Percentiles rank a stretch among this genome's conserved stretches.
phyloP scores from a whole-genome alignment of 2,329 filamentous ascomycete genomes.

The Paecilomyces formosus region DNA sequence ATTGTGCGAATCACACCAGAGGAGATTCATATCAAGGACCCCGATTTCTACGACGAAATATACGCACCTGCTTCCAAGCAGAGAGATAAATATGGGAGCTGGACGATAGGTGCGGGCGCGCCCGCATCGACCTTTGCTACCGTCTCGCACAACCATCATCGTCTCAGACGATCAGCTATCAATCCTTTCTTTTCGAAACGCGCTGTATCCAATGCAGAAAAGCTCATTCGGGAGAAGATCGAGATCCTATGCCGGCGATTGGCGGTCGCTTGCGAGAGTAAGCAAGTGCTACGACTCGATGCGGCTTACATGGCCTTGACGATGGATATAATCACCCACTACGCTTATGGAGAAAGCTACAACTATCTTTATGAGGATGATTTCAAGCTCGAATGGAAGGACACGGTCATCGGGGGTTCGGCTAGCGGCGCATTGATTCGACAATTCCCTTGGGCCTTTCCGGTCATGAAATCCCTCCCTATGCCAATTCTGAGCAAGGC shows the following conservation, averaged over 20 bases:
- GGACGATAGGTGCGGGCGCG: slow-evolving; percentile 7
- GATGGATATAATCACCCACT: slow-evolving; percentile 32
- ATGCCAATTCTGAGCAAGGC: slow-evolving; percentile 6
- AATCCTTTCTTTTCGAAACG: slow-evolving; percentile 22
- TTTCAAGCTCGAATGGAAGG: slow-evolving; percentile 16
- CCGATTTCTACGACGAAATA: slow-evolving; percentile 25
- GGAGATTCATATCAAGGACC: slow-evolving; percentile 27
- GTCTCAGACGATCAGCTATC: slow-evolving; percentile 13
- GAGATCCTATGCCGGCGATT: slow-evolving; percentile 19
- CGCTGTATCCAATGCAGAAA: slow-evolving; percentile 29
- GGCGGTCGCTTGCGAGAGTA: slow-evolving; percentile 9
- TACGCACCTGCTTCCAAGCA: slow-evolving; percentile 17
- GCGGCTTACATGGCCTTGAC: slow-evolving; percentile 22
- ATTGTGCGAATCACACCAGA: slow-evolving; percentile 27
- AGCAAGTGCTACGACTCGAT: slow-evolving; percentile 14
- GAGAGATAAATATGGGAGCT: slow-evolving; percentile 18
- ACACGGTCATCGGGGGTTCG: slow-evolving; percentile 16
- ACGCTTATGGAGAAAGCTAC: slow-evolving; percentile 29
- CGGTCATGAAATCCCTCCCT: slow-evolving; percentile 15
- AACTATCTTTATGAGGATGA: slow-evolving; percentile 21
- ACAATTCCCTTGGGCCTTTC: slow-evolving; percentile 20
- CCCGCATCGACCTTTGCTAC: slow-evolving; percentile 11
- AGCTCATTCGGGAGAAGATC: slow-evolving; percentile 29
- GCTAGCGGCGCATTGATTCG: slow-evolving; percentile 16
- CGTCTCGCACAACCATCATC: slow-evolving; percentile 14